Conservation (phyloP, 1,284 basidiomycete genomes). For the Coriolopsis trogii region DNA sequence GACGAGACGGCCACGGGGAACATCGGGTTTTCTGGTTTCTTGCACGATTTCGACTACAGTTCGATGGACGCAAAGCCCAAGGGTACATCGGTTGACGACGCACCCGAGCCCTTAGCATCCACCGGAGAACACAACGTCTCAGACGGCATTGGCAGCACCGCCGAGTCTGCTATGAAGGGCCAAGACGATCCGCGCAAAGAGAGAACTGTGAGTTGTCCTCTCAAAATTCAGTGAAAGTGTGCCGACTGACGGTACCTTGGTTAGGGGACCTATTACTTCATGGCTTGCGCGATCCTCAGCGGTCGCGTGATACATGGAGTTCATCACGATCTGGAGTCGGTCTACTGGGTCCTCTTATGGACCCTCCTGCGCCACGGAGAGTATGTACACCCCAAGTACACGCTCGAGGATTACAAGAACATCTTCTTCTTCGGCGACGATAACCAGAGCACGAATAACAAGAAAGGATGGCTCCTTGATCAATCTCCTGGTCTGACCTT, state of each 20-base stretch:
- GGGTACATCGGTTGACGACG: too few species aligned
- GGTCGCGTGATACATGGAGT: background rate
- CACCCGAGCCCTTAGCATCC: background rate
- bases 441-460: background rate
- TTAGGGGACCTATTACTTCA: slow-evolving; percentile 15
- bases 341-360: slow-evolving; percentile 20
- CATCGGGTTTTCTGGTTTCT: slow-evolving; percentile 7
- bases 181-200: slow-evolving; percentile 3
- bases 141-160: background rate
- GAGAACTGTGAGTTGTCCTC: slow-evolving; percentile 7
- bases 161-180: background rate
- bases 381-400: slow-evolving; percentile 1
- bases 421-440: background rate
- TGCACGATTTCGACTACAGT: slow-evolving; percentile 22
- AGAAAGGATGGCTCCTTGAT: background rate
- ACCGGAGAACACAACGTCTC: background rate
- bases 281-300: background rate
- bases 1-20: background rate
- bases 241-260: background rate
- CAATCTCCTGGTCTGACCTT: background rate
- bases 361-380: slow-evolving; percentile 10
- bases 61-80: too few species aligned
- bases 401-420: background rate
- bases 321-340: slow-evolving; percentile 19
- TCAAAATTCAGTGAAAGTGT: too few species aligned